Conservation (phyloP, 2,329 filamentous ascomycete species). For the Xylariaceae sp. region DNA sequence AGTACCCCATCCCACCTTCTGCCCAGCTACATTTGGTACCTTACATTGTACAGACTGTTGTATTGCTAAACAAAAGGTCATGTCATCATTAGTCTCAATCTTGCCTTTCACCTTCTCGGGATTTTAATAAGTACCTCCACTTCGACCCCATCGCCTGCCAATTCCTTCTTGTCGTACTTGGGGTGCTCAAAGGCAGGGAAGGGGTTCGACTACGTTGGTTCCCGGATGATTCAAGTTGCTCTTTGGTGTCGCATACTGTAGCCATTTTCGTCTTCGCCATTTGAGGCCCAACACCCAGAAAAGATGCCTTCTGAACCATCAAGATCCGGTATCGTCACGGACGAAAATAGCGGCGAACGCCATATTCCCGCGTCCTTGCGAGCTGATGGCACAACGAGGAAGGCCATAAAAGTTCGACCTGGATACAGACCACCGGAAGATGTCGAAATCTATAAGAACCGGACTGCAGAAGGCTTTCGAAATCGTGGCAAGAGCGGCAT, state of each 20-base stretch:
- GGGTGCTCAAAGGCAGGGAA: too few species aligned
- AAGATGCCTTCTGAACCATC: constrained; percentile 45
- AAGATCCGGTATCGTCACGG: constrained; percentile 70
- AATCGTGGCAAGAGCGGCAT: constrained; percentile 65
- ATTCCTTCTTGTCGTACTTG: too few species aligned
- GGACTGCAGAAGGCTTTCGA: constrained; percentile 78
- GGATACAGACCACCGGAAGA: constrained; percentile 94
- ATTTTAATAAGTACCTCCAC: too few species aligned
- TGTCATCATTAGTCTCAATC: too few species aligned
- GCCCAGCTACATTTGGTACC: too few species aligned
- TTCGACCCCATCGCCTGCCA: too few species aligned
- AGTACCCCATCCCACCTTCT: too few species aligned
- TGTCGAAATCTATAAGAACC: constrained; percentile 92
- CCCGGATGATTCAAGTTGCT: too few species aligned
- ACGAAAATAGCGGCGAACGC: constrained; percentile 70
- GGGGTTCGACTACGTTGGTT: too few species aligned
- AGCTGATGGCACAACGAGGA: constrained; percentile 84
- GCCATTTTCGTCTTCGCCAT: not conserved
- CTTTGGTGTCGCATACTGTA: constrained; percentile 2
- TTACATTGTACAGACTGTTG: not conserved
- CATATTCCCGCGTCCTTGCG: constrained; percentile 85
- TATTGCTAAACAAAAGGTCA: too few species aligned
- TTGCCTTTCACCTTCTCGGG: too few species aligned
- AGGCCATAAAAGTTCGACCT: constrained; percentile 88
- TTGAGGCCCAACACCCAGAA: not conserved